Evolutionary conservation across 192 early-diverging fungal genomes (phyloP), one percentile per base, ranked within the genome.

Genomic region (Backusella australiensis): DNA sequence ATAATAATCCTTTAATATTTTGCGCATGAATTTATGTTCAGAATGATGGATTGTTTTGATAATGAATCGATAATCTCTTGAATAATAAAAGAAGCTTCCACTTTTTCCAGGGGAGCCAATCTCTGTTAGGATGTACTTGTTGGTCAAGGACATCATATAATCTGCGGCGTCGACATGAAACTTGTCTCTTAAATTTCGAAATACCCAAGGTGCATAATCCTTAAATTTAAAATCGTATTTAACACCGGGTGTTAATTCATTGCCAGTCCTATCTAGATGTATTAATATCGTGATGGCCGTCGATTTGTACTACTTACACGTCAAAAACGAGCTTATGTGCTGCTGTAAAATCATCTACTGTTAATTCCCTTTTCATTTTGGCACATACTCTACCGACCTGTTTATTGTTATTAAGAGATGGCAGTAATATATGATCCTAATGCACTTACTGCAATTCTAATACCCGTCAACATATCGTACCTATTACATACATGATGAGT

Each of bases 221-320:
- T 99, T 99, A 82, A 99, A 99, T 85, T 99, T 99, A 81, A 99
- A 99, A 78, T 99, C 97, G 85, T 99, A 99, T 71, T 91, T 91
- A 34, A 96, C 93, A n/a, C 92, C 93, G 15, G 98, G 95, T 17
- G 96, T 97, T 82, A 98, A 81, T 82, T 99, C 97, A 80, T 97
- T 95, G 36, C 96, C 96, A 26, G 93, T 94, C 32, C 4, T 42
- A 53, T 32, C 32, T 32, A 32, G 1, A 32, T 32, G 2, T 32
- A 32, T 32, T 32, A 32, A 32, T 32, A 32, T 32, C 32, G 32
- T 32, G 32, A 32, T 32, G 32, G 2, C 32, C 32, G 32, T 32
- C 32, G 3, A 32, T 32, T 46, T 66, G 11, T 35, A 11, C 14
- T 8, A 75, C 86, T 75, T 90, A 93, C 90, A 96, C 93, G 83